Percentiles rank a stretch among this genome's conserved stretches.
phyloP scores from a whole-genome alignment of 768 basidiomycete genomes.

The Exidia glandulosa region DNA sequence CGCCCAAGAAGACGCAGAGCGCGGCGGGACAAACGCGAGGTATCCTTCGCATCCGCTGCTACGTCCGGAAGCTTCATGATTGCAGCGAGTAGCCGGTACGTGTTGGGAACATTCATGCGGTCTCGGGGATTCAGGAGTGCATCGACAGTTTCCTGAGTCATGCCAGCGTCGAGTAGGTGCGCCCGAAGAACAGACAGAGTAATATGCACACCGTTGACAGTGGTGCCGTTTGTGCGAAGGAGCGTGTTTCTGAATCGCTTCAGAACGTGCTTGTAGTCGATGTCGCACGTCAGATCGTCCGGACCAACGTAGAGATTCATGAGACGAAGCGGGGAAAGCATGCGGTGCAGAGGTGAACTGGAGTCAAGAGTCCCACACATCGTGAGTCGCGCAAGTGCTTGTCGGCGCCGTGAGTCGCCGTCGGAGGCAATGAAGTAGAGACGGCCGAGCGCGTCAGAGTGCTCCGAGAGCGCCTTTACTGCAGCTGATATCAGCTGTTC shows the following conservation, averaged over 20 bases:
- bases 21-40: slow-evolving; percentile 10
- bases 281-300: slow-evolving; percentile 24
- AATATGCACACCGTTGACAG: slow-evolving; percentile 14
- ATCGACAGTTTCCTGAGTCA: slow-evolving; percentile 5
- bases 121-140: slow-evolving; percentile 19
- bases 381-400: slow-evolving; percentile 14
- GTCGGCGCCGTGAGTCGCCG: slow-evolving; percentile 18
- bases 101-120: slow-evolving; percentile 21
- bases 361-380: slow-evolving; percentile 11
- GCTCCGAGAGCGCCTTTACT: slow-evolving; percentile 8
- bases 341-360: slow-evolving; percentile 16
- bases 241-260: slow-evolving; percentile 21
- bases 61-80: slow-evolving; percentile 16
- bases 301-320: slow-evolving; percentile 22
- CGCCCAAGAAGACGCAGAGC: slow-evolving; percentile 15
- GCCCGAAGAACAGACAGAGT: slow-evolving; percentile 12
- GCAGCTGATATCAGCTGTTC: slow-evolving; percentile 10
- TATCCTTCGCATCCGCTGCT: slow-evolving; percentile 4
- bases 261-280: slow-evolving; percentile 25
- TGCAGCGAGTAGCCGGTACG: slow-evolving; percentile 14
- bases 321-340: slow-evolving; percentile 11
- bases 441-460: not conserved
- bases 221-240: slow-evolving; percentile 16
- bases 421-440: slow-evolving; percentile 20
- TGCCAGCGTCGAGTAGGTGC: slow-evolving; percentile 13